Percentiles rank a stretch among this genome's conserved stretches.
Conservation (phyloP, 768 basidiomycete species). For the Pleurotus salmoneostramineus region DNA sequence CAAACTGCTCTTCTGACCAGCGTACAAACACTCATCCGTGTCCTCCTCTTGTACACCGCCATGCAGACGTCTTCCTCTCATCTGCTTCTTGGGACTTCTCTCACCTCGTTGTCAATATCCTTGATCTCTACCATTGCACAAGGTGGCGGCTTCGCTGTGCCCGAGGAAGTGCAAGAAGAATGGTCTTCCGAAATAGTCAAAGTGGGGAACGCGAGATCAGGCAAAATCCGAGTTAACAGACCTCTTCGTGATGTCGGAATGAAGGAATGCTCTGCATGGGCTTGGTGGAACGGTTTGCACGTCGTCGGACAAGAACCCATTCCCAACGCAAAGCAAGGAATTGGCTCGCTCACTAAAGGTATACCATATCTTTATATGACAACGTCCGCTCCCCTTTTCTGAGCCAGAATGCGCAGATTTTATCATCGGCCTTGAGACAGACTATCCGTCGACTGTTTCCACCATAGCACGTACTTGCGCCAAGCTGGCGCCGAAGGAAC, state of each 20-base stretch:
- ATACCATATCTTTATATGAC: background rate
- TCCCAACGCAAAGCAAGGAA: conserved; percentile 50
- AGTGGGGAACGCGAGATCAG: background rate
- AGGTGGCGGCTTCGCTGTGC: conserved; percentile 70
- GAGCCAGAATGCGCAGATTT: conserved; percentile 47
- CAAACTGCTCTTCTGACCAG: conserved; percentile 63
- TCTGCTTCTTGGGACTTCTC: conserved; percentile 70
- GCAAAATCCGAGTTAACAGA: conserved; percentile 49
- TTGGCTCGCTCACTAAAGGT: conserved; percentile 71
- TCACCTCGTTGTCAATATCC: conserved; percentile 75
- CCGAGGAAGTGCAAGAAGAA: conserved; percentile 68
- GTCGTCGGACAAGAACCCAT: conserved; percentile 47
- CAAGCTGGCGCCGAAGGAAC: conserved; percentile 68
- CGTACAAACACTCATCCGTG: conserved; percentile 54
- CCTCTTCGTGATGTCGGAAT: conserved; percentile 71
- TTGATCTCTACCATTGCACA: conserved; percentile 72
- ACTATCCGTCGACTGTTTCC: conserved; percentile 86
- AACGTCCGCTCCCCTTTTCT: background rate
- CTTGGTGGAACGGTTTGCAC: conserved; percentile 63
- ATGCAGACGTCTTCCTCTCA: conserved; percentile 60
- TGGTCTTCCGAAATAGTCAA: conserved; percentile 38
- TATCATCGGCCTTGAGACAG: conserved; percentile 72
- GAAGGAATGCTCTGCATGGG: conserved; percentile 78
- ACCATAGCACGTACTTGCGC: conserved; percentile 78
- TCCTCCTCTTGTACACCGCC: conserved; percentile 71